Evolutionary conservation across 2,329 filamentous ascomycete species (phyloP).

Genomic region (Fusarium phyllophilum): DNA sequence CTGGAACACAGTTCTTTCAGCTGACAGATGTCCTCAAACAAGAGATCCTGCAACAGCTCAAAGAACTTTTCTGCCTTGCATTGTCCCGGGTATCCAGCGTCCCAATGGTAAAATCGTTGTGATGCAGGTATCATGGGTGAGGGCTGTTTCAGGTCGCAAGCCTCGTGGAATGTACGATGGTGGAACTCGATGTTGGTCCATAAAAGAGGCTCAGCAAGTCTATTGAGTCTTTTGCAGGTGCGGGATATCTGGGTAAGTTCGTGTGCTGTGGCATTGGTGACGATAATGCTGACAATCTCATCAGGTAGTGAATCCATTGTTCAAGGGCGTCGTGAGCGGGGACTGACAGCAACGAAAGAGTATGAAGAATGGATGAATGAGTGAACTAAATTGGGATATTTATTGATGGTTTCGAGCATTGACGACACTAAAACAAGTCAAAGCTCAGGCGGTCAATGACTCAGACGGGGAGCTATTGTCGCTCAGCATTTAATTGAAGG

Average conservation of each 20-base stretch:
- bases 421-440: neutral
- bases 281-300: neutral
- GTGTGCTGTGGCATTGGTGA: neutral
- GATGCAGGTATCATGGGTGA: neutral
- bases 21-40: neutral
- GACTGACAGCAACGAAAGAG: rapidly evolving
- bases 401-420: too few relatives aligned
- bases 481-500: neutral
- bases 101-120: neutral
- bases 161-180: neutral
- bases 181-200: neutral
- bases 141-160: neutral
- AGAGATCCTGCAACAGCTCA: neutral
- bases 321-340: too few relatives aligned
- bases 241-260: neutral
- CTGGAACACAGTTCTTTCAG: neutral
- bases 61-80: neutral
- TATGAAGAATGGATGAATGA: neutral
- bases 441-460: neutral
- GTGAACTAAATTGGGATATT: neutral
- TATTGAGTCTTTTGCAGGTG: neutral
- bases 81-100: neutral
- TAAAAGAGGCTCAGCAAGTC: neutral
- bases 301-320: neutral
- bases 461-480: neutral